Conservation (phyloP, 495 filamentous ascomycete genomes). For the Lepidopterella palustris region DNA sequence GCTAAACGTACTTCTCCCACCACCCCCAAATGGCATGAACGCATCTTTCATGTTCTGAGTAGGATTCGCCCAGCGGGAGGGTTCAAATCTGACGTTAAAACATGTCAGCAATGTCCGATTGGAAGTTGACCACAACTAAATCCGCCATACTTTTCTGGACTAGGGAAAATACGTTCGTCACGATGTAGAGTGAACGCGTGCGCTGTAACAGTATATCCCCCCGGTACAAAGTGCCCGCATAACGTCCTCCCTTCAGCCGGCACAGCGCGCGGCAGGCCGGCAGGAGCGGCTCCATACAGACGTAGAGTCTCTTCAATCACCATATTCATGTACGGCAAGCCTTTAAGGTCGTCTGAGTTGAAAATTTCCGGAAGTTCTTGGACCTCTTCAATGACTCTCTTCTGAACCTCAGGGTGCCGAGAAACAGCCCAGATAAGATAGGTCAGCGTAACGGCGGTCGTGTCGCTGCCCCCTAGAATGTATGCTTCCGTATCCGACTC, state of each 20-base stretch:
- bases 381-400: conserved; percentile 42
- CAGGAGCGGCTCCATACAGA: conserved; percentile 27
- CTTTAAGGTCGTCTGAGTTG: conserved; percentile 34
- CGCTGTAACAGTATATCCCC: conserved; percentile 20
- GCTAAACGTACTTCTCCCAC: conserved; percentile 18
- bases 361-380: conserved; percentile 36
- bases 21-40: conserved; percentile 27
- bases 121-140: background rate
- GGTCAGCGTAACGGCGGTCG: conserved; percentile 43
- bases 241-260: conserved; percentile 19
- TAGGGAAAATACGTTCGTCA: conserved; percentile 19
- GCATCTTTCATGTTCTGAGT: too few species aligned
- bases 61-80: too few species aligned
- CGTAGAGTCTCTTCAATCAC: conserved; percentile 34
- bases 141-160: conserved; percentile 15
- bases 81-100: too few species aligned
- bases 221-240: conserved; percentile 23
- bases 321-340: conserved; percentile 44
- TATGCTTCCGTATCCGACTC: conserved; percentile 39
- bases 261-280: conserved; percentile 20
- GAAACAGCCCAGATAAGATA: conserved; percentile 41
- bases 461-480: conserved; percentile 48
- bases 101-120: too few species aligned
- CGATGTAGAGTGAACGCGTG: conserved; percentile 30
- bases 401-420: conserved; percentile 32